Percentiles rank a stretch among this genome's conserved stretches.
Evolutionary conservation across 768 basidiomycete genomes (phyloP).

Genomic region (Pholiota conissans): DNA sequence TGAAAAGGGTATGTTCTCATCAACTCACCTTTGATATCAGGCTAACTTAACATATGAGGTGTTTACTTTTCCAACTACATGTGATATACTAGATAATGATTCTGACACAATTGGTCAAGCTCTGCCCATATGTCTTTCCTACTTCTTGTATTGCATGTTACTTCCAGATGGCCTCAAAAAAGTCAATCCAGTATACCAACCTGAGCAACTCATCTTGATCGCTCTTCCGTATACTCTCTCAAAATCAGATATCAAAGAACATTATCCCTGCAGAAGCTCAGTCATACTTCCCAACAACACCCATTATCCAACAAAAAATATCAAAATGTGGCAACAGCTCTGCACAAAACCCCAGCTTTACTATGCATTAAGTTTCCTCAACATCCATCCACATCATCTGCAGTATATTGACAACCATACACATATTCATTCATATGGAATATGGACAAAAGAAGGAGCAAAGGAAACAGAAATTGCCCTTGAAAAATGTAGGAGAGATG

Average conservation of each 20-base stretch:
- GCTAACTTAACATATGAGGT: too few species aligned
- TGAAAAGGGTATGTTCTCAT: neutral
- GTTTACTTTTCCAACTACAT: too few species aligned
- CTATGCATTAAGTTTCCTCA: slow-evolving; percentile 2
- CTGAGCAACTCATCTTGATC: slow-evolving; percentile 39
- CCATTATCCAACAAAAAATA: neutral
- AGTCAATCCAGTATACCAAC: slow-evolving; percentile 37
- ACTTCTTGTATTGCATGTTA: slow-evolving; percentile 20
- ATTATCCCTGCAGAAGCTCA: neutral
- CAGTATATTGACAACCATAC: slow-evolving; percentile 7
- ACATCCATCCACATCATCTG: too few species aligned
- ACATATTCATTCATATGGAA: slow-evolving; percentile 17
- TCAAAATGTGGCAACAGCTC: neutral
- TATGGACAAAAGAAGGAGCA: neutral
- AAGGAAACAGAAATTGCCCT: neutral
- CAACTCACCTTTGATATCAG: slow-evolving; percentile 48
- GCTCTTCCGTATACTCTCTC: slow-evolving; percentile 48
- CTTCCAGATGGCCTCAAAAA: slow-evolving; percentile 28
- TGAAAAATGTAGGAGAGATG: neutral
- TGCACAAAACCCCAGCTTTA: neutral
- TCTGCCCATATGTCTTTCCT: slow-evolving; percentile 49
- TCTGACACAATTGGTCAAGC: slow-evolving; percentile 51
- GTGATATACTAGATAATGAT: too few species aligned
- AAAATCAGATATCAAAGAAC: slow-evolving; percentile 34
- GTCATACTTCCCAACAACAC: slow-evolving; percentile 3